Evolutionary conservation across 2,329 filamentous ascomycete species (phyloP).

Genomic region (Fusarium sambucinum): DNA sequence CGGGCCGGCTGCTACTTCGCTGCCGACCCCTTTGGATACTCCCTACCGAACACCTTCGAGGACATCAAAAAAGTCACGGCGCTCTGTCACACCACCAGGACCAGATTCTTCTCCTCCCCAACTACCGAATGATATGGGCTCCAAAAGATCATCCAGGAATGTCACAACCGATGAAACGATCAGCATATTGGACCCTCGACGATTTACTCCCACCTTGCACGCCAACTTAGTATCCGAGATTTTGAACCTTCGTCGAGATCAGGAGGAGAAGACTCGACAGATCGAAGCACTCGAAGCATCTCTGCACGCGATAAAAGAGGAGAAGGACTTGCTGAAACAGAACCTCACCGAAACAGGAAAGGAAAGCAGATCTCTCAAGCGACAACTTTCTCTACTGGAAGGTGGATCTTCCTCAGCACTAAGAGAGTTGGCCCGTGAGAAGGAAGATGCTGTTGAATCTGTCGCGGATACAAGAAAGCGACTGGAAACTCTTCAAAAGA

Average conservation of each 20-base stretch:
- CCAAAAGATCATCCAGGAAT: conserved; percentile 69
- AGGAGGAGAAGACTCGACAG: conserved; percentile 87
- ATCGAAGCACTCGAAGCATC: conserved; percentile 87
- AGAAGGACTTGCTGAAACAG: conserved; percentile 78
- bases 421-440: conserved; percentile 83
- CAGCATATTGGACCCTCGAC: conserved; percentile 83
- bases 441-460: conserved; percentile 83
- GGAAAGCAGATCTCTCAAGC: conserved; percentile 83
- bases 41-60: conserved; percentile 80
- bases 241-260: conserved; percentile 83
- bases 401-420: conserved; percentile 88
- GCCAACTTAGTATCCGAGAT: conserved; percentile 97
- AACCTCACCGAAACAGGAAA: conserved; percentile 74
- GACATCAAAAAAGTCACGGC: conserved; percentile 69
- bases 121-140: conserved; percentile 57
- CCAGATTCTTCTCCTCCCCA: conserved; percentile 70
- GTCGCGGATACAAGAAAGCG: conserved; percentile 79
- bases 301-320: conserved; percentile 76
- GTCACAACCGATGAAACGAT: conserved; percentile 75
- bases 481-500: conserved; percentile 82
- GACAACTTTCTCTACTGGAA: conserved; percentile 87
- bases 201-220: conserved; percentile 95
- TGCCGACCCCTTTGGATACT: conserved; percentile 78
- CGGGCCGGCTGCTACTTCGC: conserved; percentile 65
- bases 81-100: conserved; percentile 74